A percentile compares a stretch with the other conserved stretches of the same genome.
Conservation (phyloP, 805 yeast genomes). For the Sugiyamaella floridensis region DNA sequence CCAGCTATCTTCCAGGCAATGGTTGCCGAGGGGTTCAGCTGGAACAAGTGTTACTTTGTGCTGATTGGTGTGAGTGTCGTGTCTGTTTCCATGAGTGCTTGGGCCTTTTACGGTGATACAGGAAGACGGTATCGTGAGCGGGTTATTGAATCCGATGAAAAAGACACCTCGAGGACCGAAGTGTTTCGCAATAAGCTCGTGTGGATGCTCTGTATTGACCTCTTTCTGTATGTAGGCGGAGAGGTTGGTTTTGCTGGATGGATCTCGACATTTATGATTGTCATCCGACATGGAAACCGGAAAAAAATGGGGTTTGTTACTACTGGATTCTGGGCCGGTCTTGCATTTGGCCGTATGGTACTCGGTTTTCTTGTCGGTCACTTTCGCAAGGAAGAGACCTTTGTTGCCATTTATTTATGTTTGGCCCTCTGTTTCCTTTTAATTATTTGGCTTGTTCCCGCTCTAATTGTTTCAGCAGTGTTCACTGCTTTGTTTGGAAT, state of each 20-base stretch:
- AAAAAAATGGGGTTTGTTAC: conserved; percentile 52
- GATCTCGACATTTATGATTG: conserved; percentile 55
- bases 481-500: conserved; percentile 46
- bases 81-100: conserved; percentile 32
- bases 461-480: conserved; percentile 40
- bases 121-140: conserved; percentile 8
- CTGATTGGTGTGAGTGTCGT: conserved; percentile 35
- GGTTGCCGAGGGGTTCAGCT: conserved; percentile 42
- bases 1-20: conserved; percentile 59
- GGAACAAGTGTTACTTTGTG: conserved; percentile 51
- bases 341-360: conserved; percentile 56
- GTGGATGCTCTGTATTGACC: conserved; percentile 38
- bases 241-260: conserved; percentile 67
- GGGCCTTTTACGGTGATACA: conserved; percentile 38
- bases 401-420: conserved; percentile 25
- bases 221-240: conserved; percentile 59
- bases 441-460: conserved; percentile 45
- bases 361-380: conserved; percentile 36
- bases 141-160: conserved; percentile 1
- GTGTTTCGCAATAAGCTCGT: not conserved
- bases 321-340: conserved; percentile 65
- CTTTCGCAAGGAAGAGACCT: conserved; percentile 12
- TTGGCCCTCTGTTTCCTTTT: conserved; percentile 35
- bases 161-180: not conserved
- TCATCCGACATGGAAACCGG: conserved; percentile 43